These are phyloP conservation scores for Mycena rosella DNA, from an alignment of 768 basidiomycete genomes.

Conservation along the genomic window DNA sequence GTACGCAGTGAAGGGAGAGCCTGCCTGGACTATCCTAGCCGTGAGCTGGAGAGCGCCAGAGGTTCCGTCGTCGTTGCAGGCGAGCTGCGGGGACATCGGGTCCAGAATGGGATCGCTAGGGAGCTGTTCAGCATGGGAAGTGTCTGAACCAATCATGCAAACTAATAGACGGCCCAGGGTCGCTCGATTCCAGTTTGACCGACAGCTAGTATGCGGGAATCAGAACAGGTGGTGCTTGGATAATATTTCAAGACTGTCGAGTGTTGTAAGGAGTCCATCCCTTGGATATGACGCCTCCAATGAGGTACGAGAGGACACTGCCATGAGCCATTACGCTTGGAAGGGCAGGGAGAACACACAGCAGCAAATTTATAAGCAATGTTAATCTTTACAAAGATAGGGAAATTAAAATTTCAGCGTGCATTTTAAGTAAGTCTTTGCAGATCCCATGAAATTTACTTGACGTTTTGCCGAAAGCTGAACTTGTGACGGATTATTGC, in stretches of 20 bases:
- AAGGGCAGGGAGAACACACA: constrained; percentile 40
- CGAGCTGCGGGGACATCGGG: constrained; percentile 51
- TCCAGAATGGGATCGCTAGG: constrained; percentile 56
- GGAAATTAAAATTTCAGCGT: neutral
- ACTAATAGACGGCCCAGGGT: constrained; percentile 57
- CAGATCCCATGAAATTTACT: neutral
- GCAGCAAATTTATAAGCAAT: constrained; percentile 38
- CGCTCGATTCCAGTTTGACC: constrained; percentile 59
- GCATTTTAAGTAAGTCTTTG: neutral
- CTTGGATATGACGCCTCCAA: constrained; percentile 52
- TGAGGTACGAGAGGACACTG: constrained; percentile 56
- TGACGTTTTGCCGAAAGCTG: neutral
- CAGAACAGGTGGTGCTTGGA: neutral
- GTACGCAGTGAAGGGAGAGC: constrained; percentile 56
- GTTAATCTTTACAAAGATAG: neutral
- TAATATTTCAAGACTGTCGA: constrained; percentile 12
- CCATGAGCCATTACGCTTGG: constrained; percentile 56
- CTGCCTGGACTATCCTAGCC: constrained; percentile 56
- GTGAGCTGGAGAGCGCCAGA: constrained; percentile 56
- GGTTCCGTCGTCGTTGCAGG: constrained; percentile 60
- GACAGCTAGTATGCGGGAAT: constrained; percentile 27
- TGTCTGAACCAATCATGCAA: neutral
- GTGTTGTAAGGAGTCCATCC: constrained; percentile 60
- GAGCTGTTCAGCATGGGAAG: neutral
- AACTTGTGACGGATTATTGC: neutral